phyloP scores from a whole-genome alignment of 148 eudicot genomes.

The Heliosperma pusillum region DNA sequence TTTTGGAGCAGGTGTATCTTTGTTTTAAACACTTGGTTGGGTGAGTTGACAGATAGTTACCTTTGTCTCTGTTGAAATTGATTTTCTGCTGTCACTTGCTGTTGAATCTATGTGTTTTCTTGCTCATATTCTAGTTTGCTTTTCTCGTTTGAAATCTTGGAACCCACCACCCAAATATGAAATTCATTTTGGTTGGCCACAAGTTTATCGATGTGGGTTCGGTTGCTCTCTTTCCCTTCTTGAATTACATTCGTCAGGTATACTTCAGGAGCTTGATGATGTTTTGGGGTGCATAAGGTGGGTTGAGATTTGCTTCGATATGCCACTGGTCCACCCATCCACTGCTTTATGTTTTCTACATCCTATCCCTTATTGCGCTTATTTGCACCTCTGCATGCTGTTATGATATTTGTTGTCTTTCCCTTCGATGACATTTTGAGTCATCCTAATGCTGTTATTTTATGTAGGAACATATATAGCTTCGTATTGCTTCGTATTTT shows the following conservation, averaged over 20 bases:
- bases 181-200: background rate
- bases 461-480: background rate
- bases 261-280: background rate
- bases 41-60: background rate
- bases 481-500: background rate
- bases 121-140: background rate
- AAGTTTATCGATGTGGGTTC: background rate
- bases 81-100: background rate
- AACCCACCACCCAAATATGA: background rate
- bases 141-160: background rate
- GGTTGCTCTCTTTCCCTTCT: background rate
- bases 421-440: background rate
- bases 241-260: background rate
- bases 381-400: background rate
- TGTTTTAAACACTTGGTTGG: background rate
- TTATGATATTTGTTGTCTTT: background rate
- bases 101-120: background rate
- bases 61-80: background rate
- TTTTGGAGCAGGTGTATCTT: constrained; percentile 20
- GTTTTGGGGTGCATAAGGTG: background rate
- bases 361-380: background rate
- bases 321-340: background rate
- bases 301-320: background rate
- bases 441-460: background rate
- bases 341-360: background rate